Percentiles rank a stretch among this genome's conserved stretches.
phyloP scores from a whole-genome alignment of 345 rosid genomes.

The Cardamine chenopodiifolia region DNA sequence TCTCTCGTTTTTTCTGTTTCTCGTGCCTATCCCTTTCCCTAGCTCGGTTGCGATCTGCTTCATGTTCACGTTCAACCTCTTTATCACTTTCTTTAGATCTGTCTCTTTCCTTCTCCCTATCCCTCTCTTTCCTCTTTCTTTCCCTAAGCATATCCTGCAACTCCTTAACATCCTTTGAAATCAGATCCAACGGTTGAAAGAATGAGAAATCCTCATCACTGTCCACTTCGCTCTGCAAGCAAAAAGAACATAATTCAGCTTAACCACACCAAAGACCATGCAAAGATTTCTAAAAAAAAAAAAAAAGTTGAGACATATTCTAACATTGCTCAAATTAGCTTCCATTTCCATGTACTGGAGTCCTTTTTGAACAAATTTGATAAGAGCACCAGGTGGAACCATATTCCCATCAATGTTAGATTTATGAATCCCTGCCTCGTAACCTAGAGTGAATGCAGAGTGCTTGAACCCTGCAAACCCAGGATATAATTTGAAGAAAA shows the following conservation, averaged over 20 bases:
- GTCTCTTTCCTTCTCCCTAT: conserved; percentile 65
- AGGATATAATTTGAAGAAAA: neutral
- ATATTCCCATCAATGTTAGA: conserved; percentile 85
- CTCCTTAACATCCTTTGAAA: conserved; percentile 83
- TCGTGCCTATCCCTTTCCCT: conserved; percentile 80
- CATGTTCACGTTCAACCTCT: conserved; percentile 61
- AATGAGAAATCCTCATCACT: conserved; percentile 95
- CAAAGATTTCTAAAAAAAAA: neutral
- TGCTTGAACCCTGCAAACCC: conserved; percentile 72
- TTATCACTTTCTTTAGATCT: conserved; percentile 51
- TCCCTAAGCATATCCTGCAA: conserved; percentile 77
- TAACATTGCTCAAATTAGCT: conserved; percentile 83
- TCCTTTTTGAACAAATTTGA: conserved; percentile 88
- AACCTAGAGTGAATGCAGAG: conserved; percentile 87
- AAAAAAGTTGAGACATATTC: conserved; percentile 37
- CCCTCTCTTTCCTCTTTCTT: conserved; percentile 72
- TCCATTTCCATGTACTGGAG: conserved; percentile 99
- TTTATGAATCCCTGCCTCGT: conserved; percentile 91
- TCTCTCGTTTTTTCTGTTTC: conserved; percentile 62
- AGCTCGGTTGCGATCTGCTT: conserved; percentile 55
- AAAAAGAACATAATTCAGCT: conserved; percentile 1
- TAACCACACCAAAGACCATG: neutral
- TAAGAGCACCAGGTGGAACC: conserved; percentile 96
- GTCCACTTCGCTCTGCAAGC: conserved; percentile 68
- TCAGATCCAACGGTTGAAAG: conserved; percentile 94